phyloP scores from a whole-genome alignment of 2,329 filamentous ascomycete species.

The Claviceps citrina region DNA sequence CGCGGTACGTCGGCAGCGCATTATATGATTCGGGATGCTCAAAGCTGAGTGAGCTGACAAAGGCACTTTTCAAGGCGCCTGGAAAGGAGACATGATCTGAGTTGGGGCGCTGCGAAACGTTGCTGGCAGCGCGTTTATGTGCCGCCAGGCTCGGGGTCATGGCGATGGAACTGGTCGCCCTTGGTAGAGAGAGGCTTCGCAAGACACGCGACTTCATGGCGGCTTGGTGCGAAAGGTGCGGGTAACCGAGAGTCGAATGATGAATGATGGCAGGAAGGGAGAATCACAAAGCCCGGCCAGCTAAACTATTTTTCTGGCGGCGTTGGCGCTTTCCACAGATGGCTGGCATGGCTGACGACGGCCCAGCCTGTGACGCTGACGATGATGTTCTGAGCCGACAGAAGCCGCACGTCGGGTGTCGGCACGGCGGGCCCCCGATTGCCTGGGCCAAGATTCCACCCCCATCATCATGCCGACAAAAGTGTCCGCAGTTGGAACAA shows the following conservation, averaged over 20 bases:
- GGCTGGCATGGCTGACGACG: conserved; percentile 3
- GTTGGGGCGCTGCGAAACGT: conserved; percentile 40
- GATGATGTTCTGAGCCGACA: conserved; percentile 19
- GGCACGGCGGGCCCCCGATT: not conserved
- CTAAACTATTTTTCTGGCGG: conserved; percentile 1
- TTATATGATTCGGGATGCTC: conserved; percentile 54
- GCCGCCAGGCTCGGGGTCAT: conserved; percentile 10
- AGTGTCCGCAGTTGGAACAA: no score
- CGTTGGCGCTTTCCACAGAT: not conserved
- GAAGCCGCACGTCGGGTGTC: conserved; percentile 13
- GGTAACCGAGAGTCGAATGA: not conserved
- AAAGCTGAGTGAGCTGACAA: conserved; percentile 68
- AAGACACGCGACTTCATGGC: conserved; percentile 22
- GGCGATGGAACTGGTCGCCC: conserved; percentile 10
- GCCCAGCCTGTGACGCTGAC: conserved; percentile 1
- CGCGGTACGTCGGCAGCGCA: conserved; percentile 79
- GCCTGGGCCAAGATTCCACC: not conserved
- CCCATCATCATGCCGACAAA: no score
- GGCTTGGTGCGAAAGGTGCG: not conserved
- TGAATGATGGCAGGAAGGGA: not conserved
- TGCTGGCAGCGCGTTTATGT: conserved; percentile 26
- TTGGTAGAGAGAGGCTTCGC: conserved; percentile 15
- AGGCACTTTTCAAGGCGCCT: conserved; percentile 87
- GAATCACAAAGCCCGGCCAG: no score
- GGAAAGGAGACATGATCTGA: conserved; percentile 58